A percentile compares a stretch with the other conserved stretches of the same genome.
These are phyloP conservation scores for thale cress (Arabidopsis thaliana) DNA, from an alignment of 345 rosid genomes.

Conservation along the genomic window DNA sequence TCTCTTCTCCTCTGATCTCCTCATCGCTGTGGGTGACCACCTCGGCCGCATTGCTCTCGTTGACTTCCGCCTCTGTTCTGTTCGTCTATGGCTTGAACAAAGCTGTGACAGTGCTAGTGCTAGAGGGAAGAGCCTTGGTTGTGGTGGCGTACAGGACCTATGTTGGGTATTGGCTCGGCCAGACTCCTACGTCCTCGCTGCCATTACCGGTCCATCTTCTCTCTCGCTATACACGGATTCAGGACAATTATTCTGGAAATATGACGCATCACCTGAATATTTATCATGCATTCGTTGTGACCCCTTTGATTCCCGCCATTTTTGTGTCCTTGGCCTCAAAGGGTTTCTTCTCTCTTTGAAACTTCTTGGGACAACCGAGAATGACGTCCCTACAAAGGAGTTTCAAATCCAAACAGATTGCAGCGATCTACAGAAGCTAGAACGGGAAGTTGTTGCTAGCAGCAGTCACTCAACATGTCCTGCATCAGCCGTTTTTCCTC, in stretches of 20 bases:
- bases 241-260: constrained; percentile 62
- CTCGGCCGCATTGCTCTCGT: constrained; percentile 81
- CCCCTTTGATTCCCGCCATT: constrained; percentile 84
- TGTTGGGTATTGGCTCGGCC: constrained; percentile 69
- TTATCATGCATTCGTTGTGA: constrained; percentile 73
- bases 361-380: constrained; percentile 64
- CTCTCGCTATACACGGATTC: constrained; percentile 60
- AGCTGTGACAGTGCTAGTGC: constrained; percentile 46
- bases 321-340: constrained; percentile 65
- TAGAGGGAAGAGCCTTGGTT: constrained; percentile 44
- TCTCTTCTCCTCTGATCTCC: constrained; percentile 66
- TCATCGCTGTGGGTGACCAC: constrained; percentile 78
- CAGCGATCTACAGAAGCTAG: constrained; percentile 63
- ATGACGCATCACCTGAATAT: constrained; percentile 70
- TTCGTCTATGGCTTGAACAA: constrained; percentile 59
- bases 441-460: constrained; percentile 51
- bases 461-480: constrained; percentile 51
- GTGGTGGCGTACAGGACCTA: constrained; percentile 69
- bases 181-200: constrained; percentile 60
- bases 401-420: constrained; percentile 61
- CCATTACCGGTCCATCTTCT: constrained; percentile 68
- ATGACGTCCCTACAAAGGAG: constrained; percentile 53
- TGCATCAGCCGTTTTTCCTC: constrained; percentile 65
- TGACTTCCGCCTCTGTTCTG: constrained; percentile 65
- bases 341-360: constrained; percentile 68